Evolutionary conservation across 2,329 filamentous ascomycete genomes (phyloP).

Genomic region (Acrocalymma vagum): DNA sequence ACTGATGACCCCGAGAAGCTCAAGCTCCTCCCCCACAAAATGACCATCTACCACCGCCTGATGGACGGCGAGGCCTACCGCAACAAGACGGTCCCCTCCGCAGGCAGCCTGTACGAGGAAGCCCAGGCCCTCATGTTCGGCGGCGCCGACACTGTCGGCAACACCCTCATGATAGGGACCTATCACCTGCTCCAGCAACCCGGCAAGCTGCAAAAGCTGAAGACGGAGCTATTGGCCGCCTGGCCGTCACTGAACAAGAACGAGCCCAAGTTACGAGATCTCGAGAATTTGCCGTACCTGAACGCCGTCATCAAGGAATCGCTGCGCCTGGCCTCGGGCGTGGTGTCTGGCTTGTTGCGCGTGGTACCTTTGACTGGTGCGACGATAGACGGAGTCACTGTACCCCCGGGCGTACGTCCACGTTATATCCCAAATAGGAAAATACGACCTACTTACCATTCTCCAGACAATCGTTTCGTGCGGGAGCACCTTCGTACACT

Average conservation of each 20-base stretch:
- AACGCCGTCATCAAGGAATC: slow-evolving; percentile 52
- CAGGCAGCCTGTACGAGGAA: slow-evolving; percentile 53
- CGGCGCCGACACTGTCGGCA: slow-evolving; percentile 56
- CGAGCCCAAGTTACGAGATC: slow-evolving; percentile 38
- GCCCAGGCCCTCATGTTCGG: slow-evolving; percentile 57
- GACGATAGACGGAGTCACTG: slow-evolving; percentile 22
- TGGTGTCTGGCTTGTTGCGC: slow-evolving; percentile 33
- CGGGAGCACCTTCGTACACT: slow-evolving; percentile 44
- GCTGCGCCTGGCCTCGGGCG: slow-evolving; percentile 46
- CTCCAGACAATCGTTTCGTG: slow-evolving; percentile 34
- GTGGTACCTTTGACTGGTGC: slow-evolving; percentile 32
- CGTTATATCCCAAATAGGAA: neutral
- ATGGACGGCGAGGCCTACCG: slow-evolving; percentile 43
- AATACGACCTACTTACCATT: neutral
- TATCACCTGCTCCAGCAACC: slow-evolving; percentile 52
- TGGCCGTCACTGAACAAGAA: slow-evolving; percentile 45
- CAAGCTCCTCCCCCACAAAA: slow-evolving; percentile 42
- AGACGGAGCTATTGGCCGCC: slow-evolving; percentile 45
- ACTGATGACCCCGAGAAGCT: slow-evolving; percentile 39
- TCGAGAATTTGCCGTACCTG: slow-evolving; percentile 47
- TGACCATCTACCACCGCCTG: slow-evolving; percentile 49
- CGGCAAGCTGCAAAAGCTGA: slow-evolving; percentile 41
- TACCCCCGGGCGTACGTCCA: slow-evolving; percentile 30
- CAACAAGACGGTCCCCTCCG: slow-evolving; percentile 39
- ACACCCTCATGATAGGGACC: slow-evolving; percentile 51